These are phyloP conservation scores for Pyronema omphalodes DNA, from an alignment of 495 filamentous ascomycete genomes.

Conservation along the genomic window DNA sequence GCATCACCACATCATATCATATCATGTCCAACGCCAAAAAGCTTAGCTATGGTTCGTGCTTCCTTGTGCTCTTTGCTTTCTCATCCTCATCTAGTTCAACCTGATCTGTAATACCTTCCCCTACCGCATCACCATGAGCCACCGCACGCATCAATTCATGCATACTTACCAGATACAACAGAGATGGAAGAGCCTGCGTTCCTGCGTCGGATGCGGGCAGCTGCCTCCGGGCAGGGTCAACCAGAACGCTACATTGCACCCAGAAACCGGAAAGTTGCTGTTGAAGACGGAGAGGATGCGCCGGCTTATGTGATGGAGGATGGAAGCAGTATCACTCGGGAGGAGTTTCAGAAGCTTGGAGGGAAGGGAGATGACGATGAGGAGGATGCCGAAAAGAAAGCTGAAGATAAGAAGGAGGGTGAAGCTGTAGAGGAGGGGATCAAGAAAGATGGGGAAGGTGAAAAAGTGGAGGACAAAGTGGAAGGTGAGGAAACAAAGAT, in stretches of 20 bases:
- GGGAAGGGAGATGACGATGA: background rate
- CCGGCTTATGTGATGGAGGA: constrained; percentile 33
- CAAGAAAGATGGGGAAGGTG: constrained; percentile 8
- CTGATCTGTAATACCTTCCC: no score
- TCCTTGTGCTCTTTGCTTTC: background rate
- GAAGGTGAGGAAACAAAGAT: background rate
- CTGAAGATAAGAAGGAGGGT: background rate
- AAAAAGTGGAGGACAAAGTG: constrained; percentile 5
- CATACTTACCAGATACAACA: background rate
- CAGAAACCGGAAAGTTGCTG: constrained; percentile 23
- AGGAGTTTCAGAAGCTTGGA: constrained; percentile 28
- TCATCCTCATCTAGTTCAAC: no score
- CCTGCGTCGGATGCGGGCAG: constrained; percentile 28
- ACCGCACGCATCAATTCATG: no score
- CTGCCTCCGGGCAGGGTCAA: constrained; percentile 24
- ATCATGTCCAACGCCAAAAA: constrained; percentile 31
- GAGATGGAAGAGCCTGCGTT: constrained; percentile 26
- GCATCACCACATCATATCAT: background rate
- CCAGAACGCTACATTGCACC: constrained; percentile 29
- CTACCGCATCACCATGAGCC: no score
- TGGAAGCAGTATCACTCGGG: constrained; percentile 27
- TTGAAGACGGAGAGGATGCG: constrained; percentile 28
- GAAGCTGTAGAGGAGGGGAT: constrained; percentile 2
- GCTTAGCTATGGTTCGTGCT: constrained; percentile 27
- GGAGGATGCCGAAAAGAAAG: constrained; percentile 8